Conservation (phyloP, 1,284 basidiomycete species). For the Melanopsichium pennsylvanicum region DNA sequence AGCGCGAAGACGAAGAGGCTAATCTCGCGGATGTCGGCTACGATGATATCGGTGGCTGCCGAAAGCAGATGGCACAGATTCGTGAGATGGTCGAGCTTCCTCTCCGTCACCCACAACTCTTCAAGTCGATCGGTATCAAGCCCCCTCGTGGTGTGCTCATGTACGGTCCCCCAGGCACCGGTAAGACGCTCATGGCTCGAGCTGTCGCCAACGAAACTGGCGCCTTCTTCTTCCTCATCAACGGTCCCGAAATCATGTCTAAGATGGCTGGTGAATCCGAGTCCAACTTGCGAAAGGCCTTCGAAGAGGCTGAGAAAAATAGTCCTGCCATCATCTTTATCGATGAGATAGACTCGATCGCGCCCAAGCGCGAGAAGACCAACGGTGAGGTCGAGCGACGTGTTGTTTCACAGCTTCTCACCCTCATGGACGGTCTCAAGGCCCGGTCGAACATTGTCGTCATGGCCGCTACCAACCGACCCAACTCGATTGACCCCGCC, state of each 20-base stretch:
- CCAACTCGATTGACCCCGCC: conserved; percentile 98
- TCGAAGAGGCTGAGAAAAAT: conserved; percentile 99
- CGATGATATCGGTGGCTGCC: conserved; percentile 98
- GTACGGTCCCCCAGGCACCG: conserved; percentile 66
- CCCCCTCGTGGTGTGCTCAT: conserved; percentile 77
- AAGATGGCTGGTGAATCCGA: conserved; percentile 99
- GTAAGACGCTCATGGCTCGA: conserved; percentile 81
- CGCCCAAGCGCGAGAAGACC: conserved; percentile 99
- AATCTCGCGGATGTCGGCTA: conserved; percentile 97
- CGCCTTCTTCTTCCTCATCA: conserved; percentile 99
- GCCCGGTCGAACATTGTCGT: conserved; percentile 98
- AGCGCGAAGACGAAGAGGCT: conserved; percentile 97
- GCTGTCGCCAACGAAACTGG: conserved; percentile 99
- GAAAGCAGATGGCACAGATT: conserved; percentile 99
- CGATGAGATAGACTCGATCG: conserved; percentile 98
- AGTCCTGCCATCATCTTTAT: conserved; percentile 99
- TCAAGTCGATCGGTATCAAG: conserved; percentile 99
- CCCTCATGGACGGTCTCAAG: conserved; percentile 98
- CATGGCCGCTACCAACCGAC: conserved; percentile 98
- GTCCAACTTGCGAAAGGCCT: conserved; percentile 95
- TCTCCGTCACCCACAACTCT: conserved; percentile 95
- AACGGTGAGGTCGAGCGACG: conserved; percentile 99
- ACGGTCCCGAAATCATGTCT: conserved; percentile 99
- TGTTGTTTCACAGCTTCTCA: conserved; percentile 95
- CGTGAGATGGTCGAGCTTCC: conserved; percentile 98